Base-by-base conservation (phyloP, 148 eudicot genomes). In the Chenopodium suecicum region DNA sequence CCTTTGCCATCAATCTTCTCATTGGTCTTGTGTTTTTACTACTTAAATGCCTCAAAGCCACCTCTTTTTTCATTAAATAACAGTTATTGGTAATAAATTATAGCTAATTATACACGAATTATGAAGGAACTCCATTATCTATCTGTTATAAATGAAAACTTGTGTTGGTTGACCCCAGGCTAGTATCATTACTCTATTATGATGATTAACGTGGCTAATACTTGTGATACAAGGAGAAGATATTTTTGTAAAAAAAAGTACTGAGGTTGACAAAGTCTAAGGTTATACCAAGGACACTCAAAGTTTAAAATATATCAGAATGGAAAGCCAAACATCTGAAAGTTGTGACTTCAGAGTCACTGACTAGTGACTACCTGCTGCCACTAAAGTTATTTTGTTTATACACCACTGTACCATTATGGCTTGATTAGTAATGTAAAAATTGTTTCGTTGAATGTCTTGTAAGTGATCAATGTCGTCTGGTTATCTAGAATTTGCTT, bases 11-110 rank as follows among this genome's bases (percentile, higher is more conserved):
- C n/a, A 52, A 25, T 73, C 54, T 4, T 50, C 72, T 76, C 64
- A 22, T 70, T 20, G 56, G 22, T 50, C 11, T 76, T 74, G 10
- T 62, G 19, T 37, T 70, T 27, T 1, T 71, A 37, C 50, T 16
- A 52, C 71, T 77, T 77, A 58, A 34, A n/a, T 77, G 70, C 56
- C 47, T 70, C 31, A 77, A 56, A 72, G 75, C 22, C 75, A 7
- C 50, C 17, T 46, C 9, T 52, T 52, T 10, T 14, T 52, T 52
- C 56, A 0, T 41, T 7, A 41, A 34, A 34, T 47, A 47, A 10
- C 11, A 7, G 16, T 54, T 54, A 54, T 10, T 16, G 19, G 60
- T 54, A 16, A 14, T 56, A 56, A 56, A 13, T 10, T 16, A 17
- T 56, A 56, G 17, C 62, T 56, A 12, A 56, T 13, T 56, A 56